Percentiles rank a stretch among this genome's conserved stretches.
Conservation (phyloP, 2,329 filamentous ascomycete genomes). For the Proliferodiscus dingleyae region DNA sequence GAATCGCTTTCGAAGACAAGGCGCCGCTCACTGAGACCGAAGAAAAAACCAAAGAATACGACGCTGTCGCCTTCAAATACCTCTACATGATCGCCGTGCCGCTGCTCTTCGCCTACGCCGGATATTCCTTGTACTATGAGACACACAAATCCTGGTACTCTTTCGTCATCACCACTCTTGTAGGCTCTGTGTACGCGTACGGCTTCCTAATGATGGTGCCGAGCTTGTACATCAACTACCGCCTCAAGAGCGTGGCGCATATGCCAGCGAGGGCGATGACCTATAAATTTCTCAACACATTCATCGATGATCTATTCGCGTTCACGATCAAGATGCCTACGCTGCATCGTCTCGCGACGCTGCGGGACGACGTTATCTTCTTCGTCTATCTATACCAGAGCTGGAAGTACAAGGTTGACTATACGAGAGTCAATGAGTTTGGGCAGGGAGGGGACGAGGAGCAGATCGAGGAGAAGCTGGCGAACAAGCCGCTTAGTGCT, state of each 20-base stretch:
- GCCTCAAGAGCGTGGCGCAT: slow-evolving; percentile 89
- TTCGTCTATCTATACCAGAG: slow-evolving; percentile 96
- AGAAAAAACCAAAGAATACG: slow-evolving; percentile 97
- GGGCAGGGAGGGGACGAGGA: slow-evolving; percentile 96
- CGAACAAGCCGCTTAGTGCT: slow-evolving; percentile 32
- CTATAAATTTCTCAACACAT: slow-evolving; percentile 98
- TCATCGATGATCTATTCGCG: slow-evolving; percentile 97
- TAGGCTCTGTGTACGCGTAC: slow-evolving; percentile 95
- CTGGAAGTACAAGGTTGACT: slow-evolving; percentile 89
- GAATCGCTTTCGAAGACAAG: slow-evolving; percentile 88
- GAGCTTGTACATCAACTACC: slow-evolving; percentile 97
- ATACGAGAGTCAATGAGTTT: slow-evolving; percentile 92
- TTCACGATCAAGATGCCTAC: slow-evolving; percentile 99
- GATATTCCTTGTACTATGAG: slow-evolving; percentile 88
- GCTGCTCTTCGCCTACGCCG: slow-evolving; percentile 80
- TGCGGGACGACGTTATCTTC: slow-evolving; percentile 96
- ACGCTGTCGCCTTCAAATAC: slow-evolving; percentile 95
- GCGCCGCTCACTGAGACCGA: slow-evolving; percentile 93
- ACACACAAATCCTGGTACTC: slow-evolving; percentile 98
- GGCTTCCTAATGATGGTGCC: slow-evolving; percentile 99
- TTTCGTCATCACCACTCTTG: slow-evolving; percentile 89
- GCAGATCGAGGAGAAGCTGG: slow-evolving; percentile 48
- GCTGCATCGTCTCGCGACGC: slow-evolving; percentile 83
- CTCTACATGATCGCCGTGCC: slow-evolving; percentile 91
- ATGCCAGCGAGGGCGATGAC: slow-evolving; percentile 96